Conservation (phyloP, 2,329 filamentous ascomycete species). For the Diplodia intermedia region DNA sequence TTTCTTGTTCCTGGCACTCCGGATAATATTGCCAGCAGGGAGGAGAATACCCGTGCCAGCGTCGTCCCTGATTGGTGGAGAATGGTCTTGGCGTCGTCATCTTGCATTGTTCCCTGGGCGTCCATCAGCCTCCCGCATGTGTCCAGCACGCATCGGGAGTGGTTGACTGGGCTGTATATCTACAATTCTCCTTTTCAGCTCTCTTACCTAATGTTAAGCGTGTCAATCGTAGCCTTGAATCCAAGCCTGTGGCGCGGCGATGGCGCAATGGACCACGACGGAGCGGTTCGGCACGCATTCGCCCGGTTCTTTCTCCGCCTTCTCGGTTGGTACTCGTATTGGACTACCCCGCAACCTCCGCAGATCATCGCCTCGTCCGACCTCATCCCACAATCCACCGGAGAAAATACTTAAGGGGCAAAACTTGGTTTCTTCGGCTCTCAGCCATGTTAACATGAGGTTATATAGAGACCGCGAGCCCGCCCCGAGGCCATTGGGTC, state of each 20-base stretch:
- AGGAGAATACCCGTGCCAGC: constrained; percentile 5
- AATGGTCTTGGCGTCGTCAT: constrained; percentile 23
- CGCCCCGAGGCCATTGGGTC: neutral
- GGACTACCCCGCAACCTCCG: constrained; percentile 27
- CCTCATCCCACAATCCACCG: constrained; percentile 29
- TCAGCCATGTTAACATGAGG: neutral
- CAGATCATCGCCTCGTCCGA: constrained; percentile 27
- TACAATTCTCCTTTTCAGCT: neutral
- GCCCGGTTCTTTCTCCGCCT: constrained; percentile 14
- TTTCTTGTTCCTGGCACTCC: neutral
- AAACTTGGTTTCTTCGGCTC: constrained; percentile 11
- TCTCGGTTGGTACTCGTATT: constrained; percentile 24
- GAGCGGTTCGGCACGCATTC: neutral
- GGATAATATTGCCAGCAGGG: constrained; percentile 19
- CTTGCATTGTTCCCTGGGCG: neutral
- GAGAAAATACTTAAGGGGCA: constrained; percentile 6
- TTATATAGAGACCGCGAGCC: constrained; percentile 9
- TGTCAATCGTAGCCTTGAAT: neutral
- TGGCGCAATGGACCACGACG: neutral
- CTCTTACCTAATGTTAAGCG: neutral
- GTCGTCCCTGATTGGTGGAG: constrained; percentile 22
- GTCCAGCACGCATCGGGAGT: constrained; percentile 1
- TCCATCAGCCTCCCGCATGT: constrained; percentile 14
- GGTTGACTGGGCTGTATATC: constrained; percentile 4
- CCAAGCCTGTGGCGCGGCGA: neutral